phyloP scores from a whole-genome alignment of 306 rosid genomes.

The Calophaca sinica region DNA sequence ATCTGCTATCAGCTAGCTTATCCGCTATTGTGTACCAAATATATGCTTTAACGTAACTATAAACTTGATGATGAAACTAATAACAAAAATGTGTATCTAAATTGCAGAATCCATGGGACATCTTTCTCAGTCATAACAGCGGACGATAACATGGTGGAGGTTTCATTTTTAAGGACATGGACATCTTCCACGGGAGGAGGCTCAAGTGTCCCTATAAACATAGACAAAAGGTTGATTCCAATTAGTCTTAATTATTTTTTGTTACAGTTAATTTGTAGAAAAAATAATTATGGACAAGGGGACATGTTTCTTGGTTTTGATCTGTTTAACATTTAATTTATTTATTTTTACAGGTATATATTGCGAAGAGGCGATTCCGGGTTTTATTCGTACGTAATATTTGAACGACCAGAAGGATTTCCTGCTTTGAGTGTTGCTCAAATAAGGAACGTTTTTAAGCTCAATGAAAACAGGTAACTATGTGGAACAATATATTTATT shows the following conservation, averaged over 20 bases:
- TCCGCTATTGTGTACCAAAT: no score
- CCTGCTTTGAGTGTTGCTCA: conserved; percentile 58
- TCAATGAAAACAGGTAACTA: conserved; percentile 52
- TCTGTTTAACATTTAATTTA: not conserved
- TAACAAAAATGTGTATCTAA: no score
- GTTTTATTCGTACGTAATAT: conserved; percentile 65
- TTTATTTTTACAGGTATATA: conserved; percentile 59
- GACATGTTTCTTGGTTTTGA: not conserved
- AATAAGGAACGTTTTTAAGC: conserved; percentile 68
- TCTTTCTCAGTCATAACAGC: conserved; percentile 42
- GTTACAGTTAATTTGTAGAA: not conserved
- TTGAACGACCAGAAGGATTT: conserved; percentile 63
- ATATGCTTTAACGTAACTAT: no score
- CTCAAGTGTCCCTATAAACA: conserved; percentile 54
- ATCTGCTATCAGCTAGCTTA: no score
- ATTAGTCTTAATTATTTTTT: not conserved
- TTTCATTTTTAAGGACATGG: conserved; percentile 73
- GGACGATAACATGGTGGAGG: conserved; percentile 56
- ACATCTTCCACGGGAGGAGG: conserved; percentile 32
- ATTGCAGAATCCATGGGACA: conserved; percentile 57
- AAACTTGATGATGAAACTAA: no score
- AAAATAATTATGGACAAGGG: not conserved
- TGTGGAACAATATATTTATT: no score
- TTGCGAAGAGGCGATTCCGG: conserved; percentile 67
- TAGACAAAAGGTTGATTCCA: conserved; percentile 69